phyloP scores from a whole-genome alignment of 169 alveolate genomes.

The Eimeria maxima region DNA sequence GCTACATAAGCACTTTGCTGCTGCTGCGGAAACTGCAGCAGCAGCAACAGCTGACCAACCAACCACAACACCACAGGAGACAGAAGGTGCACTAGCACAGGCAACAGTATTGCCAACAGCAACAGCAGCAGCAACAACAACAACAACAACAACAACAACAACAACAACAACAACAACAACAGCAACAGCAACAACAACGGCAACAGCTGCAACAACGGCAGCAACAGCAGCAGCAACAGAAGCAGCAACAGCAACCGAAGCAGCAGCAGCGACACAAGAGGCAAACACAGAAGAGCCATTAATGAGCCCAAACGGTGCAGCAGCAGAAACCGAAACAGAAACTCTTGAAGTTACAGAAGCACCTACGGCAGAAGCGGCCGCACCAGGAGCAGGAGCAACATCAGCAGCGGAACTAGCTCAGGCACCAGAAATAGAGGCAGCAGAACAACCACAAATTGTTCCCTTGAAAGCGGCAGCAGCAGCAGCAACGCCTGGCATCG shows the following conservation, averaged over 20 bases:
- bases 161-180: not conserved
- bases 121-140: not conserved
- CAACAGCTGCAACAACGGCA: not conserved
- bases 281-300: not conserved
- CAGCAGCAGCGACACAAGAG: not conserved
- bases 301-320: not conserved
- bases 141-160: not conserved
- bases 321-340: not conserved
- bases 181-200: not conserved
- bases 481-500: not conserved
- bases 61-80: too few species aligned
- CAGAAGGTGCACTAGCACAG: not conserved
- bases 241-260: not conserved
- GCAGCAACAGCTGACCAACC: not conserved
- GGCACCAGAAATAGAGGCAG: not conserved
- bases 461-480: not conserved
- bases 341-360: not conserved
- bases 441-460: not conserved
- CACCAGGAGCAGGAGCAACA: not conserved
- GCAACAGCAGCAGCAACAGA: not conserved
- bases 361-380: not conserved
- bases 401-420: not conserved
- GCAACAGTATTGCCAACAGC: not conserved
- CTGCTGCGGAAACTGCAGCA: not conserved
- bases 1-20: slow-evolving; percentile 7